These are phyloP conservation scores for Tuber melanosporum DNA, from an alignment of 495 filamentous ascomycete species.

Conservation along the genomic window DNA sequence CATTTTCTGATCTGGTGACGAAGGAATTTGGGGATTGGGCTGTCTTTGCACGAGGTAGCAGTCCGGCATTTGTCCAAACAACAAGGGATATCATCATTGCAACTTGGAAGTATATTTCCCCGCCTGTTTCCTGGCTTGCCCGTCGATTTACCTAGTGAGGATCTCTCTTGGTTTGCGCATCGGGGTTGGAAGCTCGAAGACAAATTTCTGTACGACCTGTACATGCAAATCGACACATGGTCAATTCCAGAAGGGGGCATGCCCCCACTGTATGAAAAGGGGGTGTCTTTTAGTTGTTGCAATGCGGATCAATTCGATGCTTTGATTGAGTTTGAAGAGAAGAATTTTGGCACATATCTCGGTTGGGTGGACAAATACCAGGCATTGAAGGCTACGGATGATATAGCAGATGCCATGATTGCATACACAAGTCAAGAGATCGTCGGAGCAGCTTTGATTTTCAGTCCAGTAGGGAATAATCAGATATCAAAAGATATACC, in stretches of 20 bases:
- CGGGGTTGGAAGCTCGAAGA: conserved; percentile 53
- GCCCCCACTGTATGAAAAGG: conserved; percentile 40
- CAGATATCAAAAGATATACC: conserved; percentile 53
- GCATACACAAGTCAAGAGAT: conserved; percentile 43
- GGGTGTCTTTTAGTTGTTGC: conserved; percentile 48
- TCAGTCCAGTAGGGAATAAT: conserved; percentile 50
- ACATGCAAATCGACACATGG: conserved; percentile 53
- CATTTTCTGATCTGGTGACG: conserved; percentile 9
- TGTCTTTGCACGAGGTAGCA: conserved; percentile 54
- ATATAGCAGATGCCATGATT: conserved; percentile 42
- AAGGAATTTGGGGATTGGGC: conserved; percentile 51
- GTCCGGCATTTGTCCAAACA: conserved; percentile 50
- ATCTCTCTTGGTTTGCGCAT: conserved; percentile 53
- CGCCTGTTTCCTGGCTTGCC: conserved; percentile 56
- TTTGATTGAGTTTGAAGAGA: conserved; percentile 54
- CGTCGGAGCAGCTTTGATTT: conserved; percentile 54
- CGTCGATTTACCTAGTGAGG: conserved; percentile 44
- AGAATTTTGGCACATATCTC: conserved; percentile 39
- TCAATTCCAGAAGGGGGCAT: conserved; percentile 43
- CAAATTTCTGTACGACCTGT: conserved; percentile 52
- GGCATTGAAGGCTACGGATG: conserved; percentile 37
- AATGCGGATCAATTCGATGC: conserved; percentile 49
- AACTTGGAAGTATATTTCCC: conserved; percentile 58
- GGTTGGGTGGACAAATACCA: conserved; percentile 43
- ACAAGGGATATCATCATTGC: conserved; percentile 52